Conservation (phyloP, 768 basidiomycete species). For the Imleria badia region DNA sequence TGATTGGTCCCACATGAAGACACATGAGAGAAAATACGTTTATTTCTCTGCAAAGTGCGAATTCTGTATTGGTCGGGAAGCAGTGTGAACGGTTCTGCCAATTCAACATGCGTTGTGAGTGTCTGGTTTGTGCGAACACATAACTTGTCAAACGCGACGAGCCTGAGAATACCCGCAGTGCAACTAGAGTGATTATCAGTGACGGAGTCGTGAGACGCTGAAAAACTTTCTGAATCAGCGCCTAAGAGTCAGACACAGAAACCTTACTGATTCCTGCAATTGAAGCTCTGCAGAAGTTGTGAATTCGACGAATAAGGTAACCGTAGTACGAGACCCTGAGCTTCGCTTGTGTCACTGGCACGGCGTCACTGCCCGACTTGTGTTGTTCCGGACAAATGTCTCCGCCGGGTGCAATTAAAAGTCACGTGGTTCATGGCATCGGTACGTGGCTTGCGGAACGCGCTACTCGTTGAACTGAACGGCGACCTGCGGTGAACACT, state of each 20-base stretch:
- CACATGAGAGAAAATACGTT: not conserved
- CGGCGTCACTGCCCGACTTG: not conserved
- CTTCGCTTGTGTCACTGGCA: too few relatives aligned
- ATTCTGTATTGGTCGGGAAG: not conserved
- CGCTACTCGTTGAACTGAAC: conserved; percentile 9
- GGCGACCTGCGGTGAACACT: not conserved
- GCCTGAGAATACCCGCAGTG: too few relatives aligned
- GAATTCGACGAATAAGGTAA: not conserved
- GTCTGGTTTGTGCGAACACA: too few relatives aligned
- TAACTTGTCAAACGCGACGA: too few relatives aligned
- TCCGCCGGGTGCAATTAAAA: too few relatives aligned
- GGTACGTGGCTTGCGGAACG: conserved; percentile 1
- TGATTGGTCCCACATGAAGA: not conserved
- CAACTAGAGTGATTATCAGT: too few relatives aligned
- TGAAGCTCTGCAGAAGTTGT: not conserved
- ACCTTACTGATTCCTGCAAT: not conserved
- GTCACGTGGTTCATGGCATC: conserved; percentile 13
- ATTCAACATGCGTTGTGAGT: not conserved
- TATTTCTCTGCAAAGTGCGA: not conserved
- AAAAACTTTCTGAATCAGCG: not conserved
- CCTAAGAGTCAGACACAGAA: not conserved
- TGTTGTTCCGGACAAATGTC: not conserved
- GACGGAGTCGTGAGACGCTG: too few relatives aligned
- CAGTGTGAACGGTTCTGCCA: too few relatives aligned
- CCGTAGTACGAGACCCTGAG: not conserved